phyloP scores from a whole-genome alignment of 139 green algal genomes.

The Tetradesmus lagerheimii region DNA sequence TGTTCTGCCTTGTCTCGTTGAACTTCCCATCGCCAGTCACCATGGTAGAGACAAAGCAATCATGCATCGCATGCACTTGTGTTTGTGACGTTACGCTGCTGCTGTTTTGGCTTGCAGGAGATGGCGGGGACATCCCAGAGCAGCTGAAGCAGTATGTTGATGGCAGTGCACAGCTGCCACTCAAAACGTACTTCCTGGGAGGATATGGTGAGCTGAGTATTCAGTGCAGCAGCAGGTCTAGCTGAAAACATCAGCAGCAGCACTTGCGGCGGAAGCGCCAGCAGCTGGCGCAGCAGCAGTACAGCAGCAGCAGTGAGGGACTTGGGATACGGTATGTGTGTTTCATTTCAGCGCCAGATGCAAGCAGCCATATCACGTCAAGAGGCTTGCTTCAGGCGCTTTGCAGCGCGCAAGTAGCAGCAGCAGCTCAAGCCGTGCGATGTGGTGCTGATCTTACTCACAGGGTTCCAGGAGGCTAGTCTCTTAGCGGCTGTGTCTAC shows the following conservation, averaged over 20 bases:
- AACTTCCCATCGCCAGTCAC: too few species aligned
- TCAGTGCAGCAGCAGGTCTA: not conserved
- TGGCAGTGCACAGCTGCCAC: constrained; percentile 59
- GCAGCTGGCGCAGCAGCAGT: not conserved
- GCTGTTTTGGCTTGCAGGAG: constrained; percentile 40
- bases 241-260: not conserved
- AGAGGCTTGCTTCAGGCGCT: too few species aligned
- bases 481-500: too few species aligned
- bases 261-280: not conserved
- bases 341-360: too few species aligned
- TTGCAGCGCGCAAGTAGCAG: too few species aligned
- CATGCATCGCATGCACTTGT: not conserved
- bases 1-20: too few species aligned
- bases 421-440: too few species aligned
- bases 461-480: too few species aligned
- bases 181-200: constrained; percentile 85
- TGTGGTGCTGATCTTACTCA: too few species aligned
- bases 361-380: not conserved
- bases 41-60: too few species aligned
- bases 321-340: too few species aligned
- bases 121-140: constrained; percentile 53
- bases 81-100: not conserved
- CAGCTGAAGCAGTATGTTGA: constrained; percentile 67
- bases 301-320: not conserved
- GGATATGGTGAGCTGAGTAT: constrained; percentile 58